phyloP scores from a whole-genome alignment of 495 filamentous ascomycete species.

The Antarctomyces pellizariae region DNA sequence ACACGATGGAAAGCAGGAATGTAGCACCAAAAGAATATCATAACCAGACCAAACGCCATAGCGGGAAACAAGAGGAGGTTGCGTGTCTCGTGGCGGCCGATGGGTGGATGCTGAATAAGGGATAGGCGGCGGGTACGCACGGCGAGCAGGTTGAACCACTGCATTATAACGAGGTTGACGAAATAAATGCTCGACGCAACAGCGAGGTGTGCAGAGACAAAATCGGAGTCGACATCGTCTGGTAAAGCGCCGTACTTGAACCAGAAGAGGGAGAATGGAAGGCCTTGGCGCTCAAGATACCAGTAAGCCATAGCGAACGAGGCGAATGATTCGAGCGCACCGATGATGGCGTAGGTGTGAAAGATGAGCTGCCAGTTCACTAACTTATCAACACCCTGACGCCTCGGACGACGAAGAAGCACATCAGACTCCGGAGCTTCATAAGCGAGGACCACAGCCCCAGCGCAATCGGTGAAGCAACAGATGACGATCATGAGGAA shows the following conservation, averaged over 20 bases:
- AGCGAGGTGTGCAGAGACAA: slow-evolving; percentile 23
- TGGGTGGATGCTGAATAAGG: slow-evolving; percentile 40
- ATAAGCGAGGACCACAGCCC: slow-evolving; percentile 42
- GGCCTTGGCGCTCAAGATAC: slow-evolving; percentile 33
- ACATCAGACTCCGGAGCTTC: slow-evolving; percentile 51
- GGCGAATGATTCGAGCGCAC: slow-evolving; percentile 30
- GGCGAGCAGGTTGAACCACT: slow-evolving; percentile 47
- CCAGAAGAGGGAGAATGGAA: slow-evolving; percentile 32
- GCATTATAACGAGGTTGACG: slow-evolving; percentile 50
- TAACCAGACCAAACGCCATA: slow-evolving; percentile 33
- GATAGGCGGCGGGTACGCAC: slow-evolving; percentile 38
- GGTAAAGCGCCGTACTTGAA: slow-evolving; percentile 32
- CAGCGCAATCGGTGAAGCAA: slow-evolving; percentile 45
- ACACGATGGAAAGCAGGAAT: slow-evolving; percentile 29
- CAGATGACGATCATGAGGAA: slow-evolving; percentile 51
- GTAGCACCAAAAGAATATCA: slow-evolving; percentile 41
- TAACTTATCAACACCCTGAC: slow-evolving; percentile 33
- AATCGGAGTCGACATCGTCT: slow-evolving; percentile 20
- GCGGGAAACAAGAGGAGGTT: slow-evolving; percentile 42
- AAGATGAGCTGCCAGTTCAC: slow-evolving; percentile 40
- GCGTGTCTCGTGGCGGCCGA: slow-evolving; percentile 28
- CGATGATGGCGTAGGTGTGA: slow-evolving; percentile 39
- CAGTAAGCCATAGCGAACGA: slow-evolving; percentile 45
- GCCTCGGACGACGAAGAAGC: slow-evolving; percentile 31
- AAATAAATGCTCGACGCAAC: slow-evolving; percentile 46